phyloP scores from a whole-genome alignment of 305 asterid species.

The Fraxinus floribunda region DNA sequence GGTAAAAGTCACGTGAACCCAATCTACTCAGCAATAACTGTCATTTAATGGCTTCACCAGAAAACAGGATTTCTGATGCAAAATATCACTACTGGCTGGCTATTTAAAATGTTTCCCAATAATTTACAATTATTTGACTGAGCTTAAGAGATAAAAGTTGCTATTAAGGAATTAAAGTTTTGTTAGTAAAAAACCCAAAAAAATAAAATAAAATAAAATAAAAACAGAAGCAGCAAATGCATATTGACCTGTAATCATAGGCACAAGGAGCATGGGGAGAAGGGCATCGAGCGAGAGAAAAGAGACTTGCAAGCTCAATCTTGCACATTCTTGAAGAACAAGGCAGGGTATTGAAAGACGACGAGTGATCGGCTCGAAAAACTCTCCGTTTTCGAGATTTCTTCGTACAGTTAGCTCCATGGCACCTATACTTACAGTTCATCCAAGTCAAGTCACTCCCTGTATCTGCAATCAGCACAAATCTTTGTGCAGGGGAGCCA shows the following conservation, averaged over 20 bases:
- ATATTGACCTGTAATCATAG: conserved; percentile 53
- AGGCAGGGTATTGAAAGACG: conserved; percentile 44
- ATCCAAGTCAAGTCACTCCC: conserved; percentile 67
- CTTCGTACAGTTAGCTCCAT: conserved; percentile 20
- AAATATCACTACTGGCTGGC: not conserved
- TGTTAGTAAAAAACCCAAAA: no score
- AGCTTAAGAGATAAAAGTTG: no score
- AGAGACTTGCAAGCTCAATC: conserved; percentile 39
- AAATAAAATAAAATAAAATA: not conserved
- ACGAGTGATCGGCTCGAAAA: conserved; percentile 42
- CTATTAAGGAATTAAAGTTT: no score
- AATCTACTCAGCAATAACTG: conserved; percentile 38
- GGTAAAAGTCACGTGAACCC: conserved; percentile 34
- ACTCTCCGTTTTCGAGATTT: conserved; percentile 18
- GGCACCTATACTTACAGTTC: conserved; percentile 43
- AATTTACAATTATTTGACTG: no score
- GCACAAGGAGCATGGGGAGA: conserved; percentile 48
- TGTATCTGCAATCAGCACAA: conserved; percentile 50
- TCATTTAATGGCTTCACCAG: conserved; percentile 39
- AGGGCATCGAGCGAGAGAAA: conserved; percentile 47
- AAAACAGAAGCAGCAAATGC: not conserved
- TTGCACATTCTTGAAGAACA: conserved; percentile 48
- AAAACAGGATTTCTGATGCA: not conserved
- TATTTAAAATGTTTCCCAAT: not conserved
- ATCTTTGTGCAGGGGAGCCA: conserved; percentile 48